phyloP scores from a whole-genome alignment of 1,284 basidiomycete genomes.

The Sporisorium scitamineum region DNA sequence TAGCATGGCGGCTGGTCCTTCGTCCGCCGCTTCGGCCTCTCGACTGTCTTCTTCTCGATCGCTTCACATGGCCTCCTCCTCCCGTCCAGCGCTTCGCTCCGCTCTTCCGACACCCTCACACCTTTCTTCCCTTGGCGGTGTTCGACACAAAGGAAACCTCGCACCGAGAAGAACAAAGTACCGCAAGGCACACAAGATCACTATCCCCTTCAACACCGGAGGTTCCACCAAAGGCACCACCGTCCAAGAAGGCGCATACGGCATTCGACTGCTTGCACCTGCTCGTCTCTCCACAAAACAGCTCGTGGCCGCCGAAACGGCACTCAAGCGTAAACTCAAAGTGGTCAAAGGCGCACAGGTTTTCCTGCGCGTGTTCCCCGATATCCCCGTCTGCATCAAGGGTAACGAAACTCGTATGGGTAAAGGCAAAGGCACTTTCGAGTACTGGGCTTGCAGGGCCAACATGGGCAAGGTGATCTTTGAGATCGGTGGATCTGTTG shows the following conservation, averaged over 20 bases:
- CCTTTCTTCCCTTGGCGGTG: slow-evolving; percentile 51
- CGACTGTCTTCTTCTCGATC: slow-evolving; percentile 25
- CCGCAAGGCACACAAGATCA: slow-evolving; percentile 87
- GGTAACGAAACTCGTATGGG: slow-evolving; percentile 99
- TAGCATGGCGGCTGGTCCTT: slow-evolving; percentile 19
- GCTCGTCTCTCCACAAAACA: slow-evolving; percentile 90
- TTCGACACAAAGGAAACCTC: slow-evolving; percentile 75
- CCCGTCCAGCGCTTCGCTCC: slow-evolving; percentile 4
- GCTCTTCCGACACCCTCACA: neutral
- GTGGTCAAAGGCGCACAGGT: slow-evolving; percentile 89
- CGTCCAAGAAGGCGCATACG: slow-evolving; percentile 89
- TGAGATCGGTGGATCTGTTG: slow-evolving; percentile 86
- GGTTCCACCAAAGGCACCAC: slow-evolving; percentile 95
- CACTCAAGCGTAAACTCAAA: slow-evolving; percentile 91
- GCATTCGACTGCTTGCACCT: slow-evolving; percentile 87
- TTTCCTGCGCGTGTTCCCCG: slow-evolving; percentile 91
- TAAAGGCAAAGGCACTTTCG: slow-evolving; percentile 97
- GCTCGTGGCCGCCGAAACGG: slow-evolving; percentile 85
- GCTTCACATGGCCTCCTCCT: slow-evolving; percentile 18
- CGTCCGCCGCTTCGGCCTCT: slow-evolving; percentile 3
- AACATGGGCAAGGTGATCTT: slow-evolving; percentile 92
- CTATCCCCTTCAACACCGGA: slow-evolving; percentile 75
- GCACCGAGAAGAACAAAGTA: slow-evolving; percentile 85
- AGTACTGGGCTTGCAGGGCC: slow-evolving; percentile 96
- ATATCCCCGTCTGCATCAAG: slow-evolving; percentile 97